A percentile compares a stretch with the other conserved stretches of the same genome.
These are phyloP conservation scores for Wallacemonas sp. DNA, from an alignment of 208 protist species.

Conservation along the genomic window DNA sequence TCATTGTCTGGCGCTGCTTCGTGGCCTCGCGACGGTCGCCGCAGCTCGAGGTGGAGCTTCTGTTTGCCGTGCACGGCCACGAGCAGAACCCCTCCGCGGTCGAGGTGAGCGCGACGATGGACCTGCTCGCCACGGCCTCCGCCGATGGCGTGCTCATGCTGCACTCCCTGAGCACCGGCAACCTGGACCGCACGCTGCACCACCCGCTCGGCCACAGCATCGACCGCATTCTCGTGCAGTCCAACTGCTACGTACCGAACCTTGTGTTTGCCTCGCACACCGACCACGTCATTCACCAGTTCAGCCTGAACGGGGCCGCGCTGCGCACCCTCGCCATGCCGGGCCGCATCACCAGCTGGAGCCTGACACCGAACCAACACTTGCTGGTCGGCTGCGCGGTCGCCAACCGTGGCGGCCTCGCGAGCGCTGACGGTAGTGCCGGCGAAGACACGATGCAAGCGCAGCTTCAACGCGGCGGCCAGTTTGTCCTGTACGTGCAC, in stretches of 20 bases:
- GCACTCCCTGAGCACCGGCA: conserved; percentile 65
- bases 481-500: conserved; percentile 66
- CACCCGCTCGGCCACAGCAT: conserved; percentile 69
- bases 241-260: conserved; percentile 82
- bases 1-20: conserved; percentile 84
- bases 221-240: conserved; percentile 79
- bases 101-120: conserved; percentile 65
- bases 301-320: conserved; percentile 75
- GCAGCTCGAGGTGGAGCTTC: conserved; percentile 54
- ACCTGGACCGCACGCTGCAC: conserved; percentile 66
- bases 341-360: conserved; percentile 72
- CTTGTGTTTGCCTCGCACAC: conserved; percentile 68
- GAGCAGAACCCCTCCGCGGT: conserved; percentile 81
- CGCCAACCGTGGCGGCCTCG: conserved; percentile 2
- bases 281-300: conserved; percentile 82
- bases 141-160: conserved; percentile 83
- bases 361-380: conserved; percentile 62
- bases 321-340: conserved; percentile 65
- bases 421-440: too few relatives aligned
- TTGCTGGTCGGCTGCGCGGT: conserved; percentile 57
- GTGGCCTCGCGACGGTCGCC: conserved; percentile 27
- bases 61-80: conserved; percentile 86
- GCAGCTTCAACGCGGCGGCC: neutral
- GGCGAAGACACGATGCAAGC: too few relatives aligned
- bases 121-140: conserved; percentile 85